These are phyloP conservation scores for Pyrus betulifolia DNA, from an alignment of 306 rosid genomes.

Conservation along the genomic window DNA sequence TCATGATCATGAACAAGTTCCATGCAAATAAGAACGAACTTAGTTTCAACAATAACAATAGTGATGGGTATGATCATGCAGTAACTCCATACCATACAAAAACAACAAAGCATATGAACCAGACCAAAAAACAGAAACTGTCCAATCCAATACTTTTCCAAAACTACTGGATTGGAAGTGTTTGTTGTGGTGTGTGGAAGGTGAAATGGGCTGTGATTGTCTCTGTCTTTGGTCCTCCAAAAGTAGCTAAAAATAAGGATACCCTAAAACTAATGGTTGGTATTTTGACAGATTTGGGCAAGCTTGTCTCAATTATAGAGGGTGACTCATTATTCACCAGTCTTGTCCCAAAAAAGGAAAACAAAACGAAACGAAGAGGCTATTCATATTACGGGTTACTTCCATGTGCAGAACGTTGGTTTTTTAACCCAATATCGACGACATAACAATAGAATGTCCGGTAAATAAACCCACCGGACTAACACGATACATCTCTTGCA, in stretches of 20 bases:
- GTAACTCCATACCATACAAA: background rate
- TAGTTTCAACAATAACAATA: background rate
- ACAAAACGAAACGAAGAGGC: background rate
- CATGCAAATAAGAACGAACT: background rate
- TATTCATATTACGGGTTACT: too few relatives aligned
- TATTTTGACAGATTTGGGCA: slow-evolving; percentile 24
- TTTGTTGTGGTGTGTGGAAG: slow-evolving; percentile 4
- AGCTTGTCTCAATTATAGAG: slow-evolving; percentile 33
- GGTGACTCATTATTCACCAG: slow-evolving; percentile 7
- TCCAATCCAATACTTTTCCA: background rate
- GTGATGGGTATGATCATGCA: background rate
- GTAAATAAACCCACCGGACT: too few relatives aligned
- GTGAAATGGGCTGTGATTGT: slow-evolving; percentile 10
- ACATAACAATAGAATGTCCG: too few relatives aligned
- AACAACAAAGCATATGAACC: background rate
- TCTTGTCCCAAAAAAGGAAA: background rate
- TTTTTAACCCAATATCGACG: too few relatives aligned
- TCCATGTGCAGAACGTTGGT: background rate
- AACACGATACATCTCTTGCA: too few relatives aligned
- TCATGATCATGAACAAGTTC: background rate
- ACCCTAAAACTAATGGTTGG: slow-evolving; percentile 16
- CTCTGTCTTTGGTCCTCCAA: slow-evolving; percentile 20
- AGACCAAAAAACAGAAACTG: background rate
- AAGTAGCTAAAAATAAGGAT: slow-evolving; percentile 59
- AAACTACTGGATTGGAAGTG: too few relatives aligned